phyloP scores from a whole-genome alignment of 768 basidiomycete genomes.

The Amanita exitialis region DNA sequence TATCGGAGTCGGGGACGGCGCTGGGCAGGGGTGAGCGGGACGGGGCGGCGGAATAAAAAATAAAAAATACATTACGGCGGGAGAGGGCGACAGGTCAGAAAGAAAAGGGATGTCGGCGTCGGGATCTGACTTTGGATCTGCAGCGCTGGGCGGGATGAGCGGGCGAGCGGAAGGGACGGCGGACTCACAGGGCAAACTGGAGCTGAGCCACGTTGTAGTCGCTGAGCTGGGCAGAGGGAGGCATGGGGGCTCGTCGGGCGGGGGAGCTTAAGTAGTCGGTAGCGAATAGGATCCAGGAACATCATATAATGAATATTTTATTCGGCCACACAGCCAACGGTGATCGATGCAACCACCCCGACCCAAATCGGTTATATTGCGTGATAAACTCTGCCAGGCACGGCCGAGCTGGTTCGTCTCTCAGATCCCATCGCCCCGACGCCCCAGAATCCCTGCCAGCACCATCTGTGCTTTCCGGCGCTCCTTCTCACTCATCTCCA shows the following conservation, averaged over 20 bases:
- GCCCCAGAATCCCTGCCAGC: slow-evolving; percentile 43
- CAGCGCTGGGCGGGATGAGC: slow-evolving; percentile 15
- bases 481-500: slow-evolving; percentile 77
- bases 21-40: slow-evolving; percentile 8
- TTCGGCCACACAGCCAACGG: slow-evolving; percentile 7
- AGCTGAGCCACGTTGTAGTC: slow-evolving; percentile 56
- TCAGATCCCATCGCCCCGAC: slow-evolving; percentile 19
- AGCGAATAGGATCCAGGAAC: slow-evolving; percentile 6
- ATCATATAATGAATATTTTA: slow-evolving; percentile 4
- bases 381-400: slow-evolving; percentile 9
- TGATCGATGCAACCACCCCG: slow-evolving; percentile 10
- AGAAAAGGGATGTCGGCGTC: slow-evolving; percentile 28
- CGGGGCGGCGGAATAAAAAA: slow-evolving; percentile 6
- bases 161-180: slow-evolving; percentile 18
- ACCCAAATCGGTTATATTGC: slow-evolving; percentile 15
- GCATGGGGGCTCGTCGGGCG: slow-evolving; percentile 9
- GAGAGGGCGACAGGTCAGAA: slow-evolving; percentile 38
- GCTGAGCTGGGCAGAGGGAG: slow-evolving; percentile 31
- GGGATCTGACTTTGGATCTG: slow-evolving; percentile 27
- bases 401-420: slow-evolving; percentile 7
- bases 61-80: slow-evolving; percentile 30
- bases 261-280: slow-evolving; percentile 12
- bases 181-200: slow-evolving; percentile 47
- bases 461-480: slow-evolving; percentile 70
- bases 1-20: slow-evolving; percentile 29